Base-by-base conservation (phyloP, 768 basidiomycete species). In the Amanita jacksonii region DNA sequence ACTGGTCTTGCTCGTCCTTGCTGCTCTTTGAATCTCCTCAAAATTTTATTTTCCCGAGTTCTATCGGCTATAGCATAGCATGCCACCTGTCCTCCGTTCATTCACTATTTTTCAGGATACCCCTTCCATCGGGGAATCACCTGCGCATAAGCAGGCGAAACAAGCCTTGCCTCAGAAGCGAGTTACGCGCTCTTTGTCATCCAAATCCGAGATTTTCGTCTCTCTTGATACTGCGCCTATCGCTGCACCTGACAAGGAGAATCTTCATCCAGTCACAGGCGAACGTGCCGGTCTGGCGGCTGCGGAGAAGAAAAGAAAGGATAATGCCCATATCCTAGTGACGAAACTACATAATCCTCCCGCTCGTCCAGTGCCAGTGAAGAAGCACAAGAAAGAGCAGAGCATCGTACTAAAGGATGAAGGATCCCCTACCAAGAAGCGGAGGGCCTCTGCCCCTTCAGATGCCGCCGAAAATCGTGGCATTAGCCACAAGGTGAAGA, bases 221-320 rank as follows among this genome's bases (percentile, higher is more conserved):
- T 48, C 43, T 50, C 9, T 52, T 41, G n/a, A 51, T 44, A 49
- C 46, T 49, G 51, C 64, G 49, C 62, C 67, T 51, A 49, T 58
- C 6, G 50, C 62, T 44, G 59, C 66, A 4, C 58, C 61, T 19
- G 82, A 86, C 66, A 88, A 88, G 69, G 85, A 88, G 63, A 88
- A 88, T 57, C 66, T 79, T 34, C 72, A 87, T 58, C 85, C 85
- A 35, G 50, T 80, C 52, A 87, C 85, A 3, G 85, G 85, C 5
- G 71, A 74, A 47, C 77, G 74, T 28, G 61, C 77, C 2, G 72
- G 65, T 27, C 54, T 68, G 13, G 54, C 64, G 12, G 52, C 51
- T 44, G 57, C 62, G 22, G 58, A 60, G 5, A 84, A 83, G 65
- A 84, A 84, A 57, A 73, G 81, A 48, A 83, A 83, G 58, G 44